Evolutionary conservation across 371 early-diverging fungal genomes (phyloP), one percentile per base, ranked within the genome.

Genomic region (Mucor saturninus): DNA sequence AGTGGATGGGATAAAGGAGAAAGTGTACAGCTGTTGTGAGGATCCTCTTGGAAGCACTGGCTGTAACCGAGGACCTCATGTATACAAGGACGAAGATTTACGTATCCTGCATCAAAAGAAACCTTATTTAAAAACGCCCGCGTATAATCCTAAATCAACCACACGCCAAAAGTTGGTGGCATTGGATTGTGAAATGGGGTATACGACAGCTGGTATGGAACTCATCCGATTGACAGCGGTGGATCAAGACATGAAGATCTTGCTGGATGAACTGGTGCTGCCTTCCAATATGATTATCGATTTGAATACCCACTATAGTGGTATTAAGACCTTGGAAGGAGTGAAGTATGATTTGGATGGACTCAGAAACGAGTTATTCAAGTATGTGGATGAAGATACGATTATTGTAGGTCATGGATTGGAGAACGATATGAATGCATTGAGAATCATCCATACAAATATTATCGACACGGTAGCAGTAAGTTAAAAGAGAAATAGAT

Each of bases 191-290:
- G 81, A 81, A 50, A 81, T 81, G 86, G 80, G 73, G 0, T 81
- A 81, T 60, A 81, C 81, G 11, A 81, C 81, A 29, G 71, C 61
- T 5, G 87, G 87, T 2, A 83, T 86, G 71, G 87, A 87, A 35
- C 53, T 87, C 61, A 77, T 83, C 37, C 76, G 87, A 40, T 61
- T 87, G 15, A 83, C 86, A 1, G 85, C 74, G 0, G 68, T 86
- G 2, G 85, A 83, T 57, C 71, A 75, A 42, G 40, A 74, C 2
- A 75, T 72, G 32, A 68, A 81, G 2, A 54, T 64, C 1, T 53
- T 87, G 9, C 26, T 87, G 61, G 87, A 86, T 69, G 86, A 87
- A 56, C 65, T 84, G 5, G 83, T 82, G 1, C 64, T 80, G 6
- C 87, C 87, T 1, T 70, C 69, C 13, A 71, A 81, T 53, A 72